Base-by-base conservation (phyloP, 2,329 filamentous ascomycete genomes). In the Monosporascus ibericus region DNA sequence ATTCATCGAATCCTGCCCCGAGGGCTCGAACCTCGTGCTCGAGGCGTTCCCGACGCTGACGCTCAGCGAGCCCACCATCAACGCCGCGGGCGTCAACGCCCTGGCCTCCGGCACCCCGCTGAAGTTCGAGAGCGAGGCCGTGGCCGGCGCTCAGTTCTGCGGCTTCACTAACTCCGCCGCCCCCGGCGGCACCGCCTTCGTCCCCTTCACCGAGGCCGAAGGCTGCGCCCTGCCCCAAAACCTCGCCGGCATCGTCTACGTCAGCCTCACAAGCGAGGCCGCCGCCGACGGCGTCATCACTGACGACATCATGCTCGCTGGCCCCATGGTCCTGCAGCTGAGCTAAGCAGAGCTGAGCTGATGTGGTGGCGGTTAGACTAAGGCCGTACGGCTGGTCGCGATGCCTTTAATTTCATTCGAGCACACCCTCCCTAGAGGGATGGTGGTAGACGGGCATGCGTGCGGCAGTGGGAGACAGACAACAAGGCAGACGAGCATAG, bases 1-100 rank as follows among this genome's bases (percentile, higher is more conserved):
- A 44, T 90, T 90, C 75, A 90, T 91, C 74, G 68, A 70, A 52
- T 82, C 81, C 30, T 91, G 87, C 74, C 87, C 87, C 17, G 69
- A 77, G 27, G 84, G 81, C 59, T 81, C 80, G 64, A 83, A 85
- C 71, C 74, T 87, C 48, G 75, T 78, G 64, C 75, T 89, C 66
- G 78, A 76, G 53, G 73, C 84, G 57, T 80, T 89, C 82, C 82
- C 86, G 49, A 64, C 74, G 4, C 68, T 85, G 46, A 73, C 75
- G 55, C 75, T 84, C 71, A 72, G 14, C 75, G n/a, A 65, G 67
- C 39, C 71, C 73, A 11, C 69, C 73, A 15, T 64, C 69, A 30
- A 46, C 9, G 71, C 70, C 30, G 65, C 68, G 2, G 70, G 73
- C 8, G 68, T 72, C 9, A 65, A 51, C 63, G 63, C 64, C 5